phyloP scores from a whole-genome alignment of 306 rosid genomes.

The Cucumis hystrix region DNA sequence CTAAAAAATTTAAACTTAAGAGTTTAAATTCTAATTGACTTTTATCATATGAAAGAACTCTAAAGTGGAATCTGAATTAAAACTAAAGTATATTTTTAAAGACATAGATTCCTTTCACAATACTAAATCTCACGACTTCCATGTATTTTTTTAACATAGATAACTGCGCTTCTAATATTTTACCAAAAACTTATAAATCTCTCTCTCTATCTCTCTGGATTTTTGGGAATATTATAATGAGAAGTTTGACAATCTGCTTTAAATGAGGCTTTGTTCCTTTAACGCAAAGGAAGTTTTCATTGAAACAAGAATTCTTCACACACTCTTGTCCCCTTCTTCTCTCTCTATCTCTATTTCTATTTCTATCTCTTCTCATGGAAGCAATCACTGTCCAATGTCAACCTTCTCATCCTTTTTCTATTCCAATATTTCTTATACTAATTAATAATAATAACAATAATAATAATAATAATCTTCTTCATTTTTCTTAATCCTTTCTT shows the following conservation, averaged over 20 bases:
- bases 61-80: too few relatives aligned
- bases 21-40: too few relatives aligned
- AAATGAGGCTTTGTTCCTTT: constrained; percentile 46
- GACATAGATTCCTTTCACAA: too few relatives aligned
- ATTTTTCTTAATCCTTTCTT: neutral
- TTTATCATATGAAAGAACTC: too few relatives aligned
- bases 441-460: neutral
- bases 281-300: constrained; percentile 82
- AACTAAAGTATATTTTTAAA: too few relatives aligned
- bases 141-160: too few relatives aligned
- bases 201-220: neutral
- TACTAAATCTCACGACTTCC: too few relatives aligned
- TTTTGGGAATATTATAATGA: constrained; percentile 12
- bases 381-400: constrained; percentile 61
- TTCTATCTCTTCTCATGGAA: constrained; percentile 30
- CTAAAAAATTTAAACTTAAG: too few relatives aligned
- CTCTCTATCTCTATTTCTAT: neutral
- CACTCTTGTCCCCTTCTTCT: constrained; percentile 40
- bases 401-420: constrained; percentile 5
- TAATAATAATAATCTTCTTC: too few relatives aligned
- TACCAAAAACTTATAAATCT: too few relatives aligned
- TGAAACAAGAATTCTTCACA: constrained; percentile 66
- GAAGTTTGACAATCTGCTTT: constrained; percentile 56
- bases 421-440: constrained; percentile 27
- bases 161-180: too few relatives aligned